Conservation (phyloP, 805 yeast species). For the Cyberlindnera americana region DNA sequence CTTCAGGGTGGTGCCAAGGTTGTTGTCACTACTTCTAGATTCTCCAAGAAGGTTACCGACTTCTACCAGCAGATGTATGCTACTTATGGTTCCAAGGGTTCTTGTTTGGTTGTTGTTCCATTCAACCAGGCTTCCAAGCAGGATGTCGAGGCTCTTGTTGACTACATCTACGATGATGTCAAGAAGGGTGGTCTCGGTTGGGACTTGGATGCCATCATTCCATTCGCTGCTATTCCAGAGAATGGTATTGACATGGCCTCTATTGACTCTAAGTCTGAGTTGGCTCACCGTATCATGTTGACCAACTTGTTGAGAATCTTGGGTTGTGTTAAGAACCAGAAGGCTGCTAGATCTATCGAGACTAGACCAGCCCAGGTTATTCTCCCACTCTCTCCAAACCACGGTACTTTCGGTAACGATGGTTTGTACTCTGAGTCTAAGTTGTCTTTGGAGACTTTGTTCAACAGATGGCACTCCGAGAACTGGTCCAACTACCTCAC, state of each 20-base stretch:
- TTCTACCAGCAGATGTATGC: conserved; percentile 93
- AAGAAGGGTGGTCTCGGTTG: conserved; percentile 93
- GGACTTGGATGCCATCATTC: conserved; percentile 95
- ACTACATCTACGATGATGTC: conserved; percentile 78
- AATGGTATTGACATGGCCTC: conserved; percentile 93
- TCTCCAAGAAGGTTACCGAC: conserved; percentile 91
- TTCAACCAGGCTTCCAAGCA: conserved; percentile 97
- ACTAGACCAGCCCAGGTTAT: conserved; percentile 98
- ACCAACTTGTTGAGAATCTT: conserved; percentile 90
- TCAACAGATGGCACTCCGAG: conserved; percentile 99
- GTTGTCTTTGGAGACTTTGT: conserved; percentile 88
- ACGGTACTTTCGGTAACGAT: conserved; percentile 97
- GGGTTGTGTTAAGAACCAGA: conserved; percentile 85
- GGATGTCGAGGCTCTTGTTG: conserved; percentile 83
- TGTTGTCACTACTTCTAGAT: conserved; percentile 93
- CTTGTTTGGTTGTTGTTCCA: conserved; percentile 93
- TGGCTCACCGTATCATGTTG: conserved; percentile 98
- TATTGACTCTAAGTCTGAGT: conserved; percentile 92
- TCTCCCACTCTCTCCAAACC: conserved; percentile 96
- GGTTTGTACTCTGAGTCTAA: conserved; percentile 98
- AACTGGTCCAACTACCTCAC: conserved; percentile 94
- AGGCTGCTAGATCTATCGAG: conserved; percentile 69
- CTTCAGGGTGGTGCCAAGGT: conserved; percentile 98
- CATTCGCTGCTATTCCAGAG: conserved; percentile 99
- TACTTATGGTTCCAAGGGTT: conserved; percentile 88